Percentiles rank a stretch among this genome's conserved stretches.
Evolutionary conservation across 2,329 filamentous ascomycete genomes (phyloP).

Genomic region (Fusarium domesticum): DNA sequence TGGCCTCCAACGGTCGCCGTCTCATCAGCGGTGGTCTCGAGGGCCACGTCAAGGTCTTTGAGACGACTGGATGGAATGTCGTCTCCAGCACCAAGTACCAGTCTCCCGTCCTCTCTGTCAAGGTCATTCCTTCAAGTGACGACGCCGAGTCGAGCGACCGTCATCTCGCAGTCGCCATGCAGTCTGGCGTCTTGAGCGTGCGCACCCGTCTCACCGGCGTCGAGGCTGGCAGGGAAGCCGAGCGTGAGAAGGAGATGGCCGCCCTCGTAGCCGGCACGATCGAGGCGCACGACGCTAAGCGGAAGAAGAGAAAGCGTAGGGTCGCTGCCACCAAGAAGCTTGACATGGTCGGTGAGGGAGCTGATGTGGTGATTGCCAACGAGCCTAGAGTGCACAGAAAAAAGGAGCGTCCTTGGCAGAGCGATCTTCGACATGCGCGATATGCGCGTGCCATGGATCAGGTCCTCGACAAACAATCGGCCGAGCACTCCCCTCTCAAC

Average conservation of each 20-base stretch:
- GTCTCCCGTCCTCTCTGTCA: slow-evolving; percentile 81
- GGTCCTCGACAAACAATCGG: slow-evolving; percentile 57
- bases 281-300: slow-evolving; percentile 71
- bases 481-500: slow-evolving; percentile 57
- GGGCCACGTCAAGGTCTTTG: slow-evolving; percentile 95
- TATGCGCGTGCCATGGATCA: slow-evolving; percentile 77
- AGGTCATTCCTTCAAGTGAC: slow-evolving; percentile 56
- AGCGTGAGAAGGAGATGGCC: slow-evolving; percentile 81
- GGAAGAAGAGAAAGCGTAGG: slow-evolving; percentile 64
- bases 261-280: slow-evolving; percentile 75
- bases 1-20: slow-evolving; percentile 76
- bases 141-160: slow-evolving; percentile 66
- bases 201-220: slow-evolving; percentile 83
- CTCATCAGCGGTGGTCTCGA: slow-evolving; percentile 87
- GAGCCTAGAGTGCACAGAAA: slow-evolving; percentile 50
- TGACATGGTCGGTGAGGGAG: slow-evolving; percentile 79
- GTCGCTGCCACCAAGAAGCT: slow-evolving; percentile 51
- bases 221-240: slow-evolving; percentile 71
- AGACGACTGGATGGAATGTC: slow-evolving; percentile 91
- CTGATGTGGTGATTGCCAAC: slow-evolving; percentile 84
- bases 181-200: slow-evolving; percentile 86
- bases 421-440: slow-evolving; percentile 71
- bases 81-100: slow-evolving; percentile 94
- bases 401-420: slow-evolving; percentile 74
- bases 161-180: slow-evolving; percentile 92